phyloP scores from a whole-genome alignment of 352 stramenopile genomes.

The Phytopythium cucurbitacearum region DNA sequence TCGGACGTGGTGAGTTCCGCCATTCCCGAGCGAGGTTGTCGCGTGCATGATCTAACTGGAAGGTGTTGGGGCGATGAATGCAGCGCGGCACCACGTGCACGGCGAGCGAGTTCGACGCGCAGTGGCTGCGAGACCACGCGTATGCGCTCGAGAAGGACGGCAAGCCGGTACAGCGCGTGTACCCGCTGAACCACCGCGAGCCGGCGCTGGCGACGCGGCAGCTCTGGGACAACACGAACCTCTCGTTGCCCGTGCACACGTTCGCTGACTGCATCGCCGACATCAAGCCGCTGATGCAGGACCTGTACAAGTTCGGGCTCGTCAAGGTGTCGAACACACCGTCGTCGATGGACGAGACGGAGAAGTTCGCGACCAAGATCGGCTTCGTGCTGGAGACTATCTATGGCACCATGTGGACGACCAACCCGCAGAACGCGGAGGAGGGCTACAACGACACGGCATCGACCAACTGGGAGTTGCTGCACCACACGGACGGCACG shows the following conservation, averaged over 20 bases:
- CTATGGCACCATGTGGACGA: slow-evolving; percentile 90
- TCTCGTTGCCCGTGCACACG: slow-evolving; percentile 44
- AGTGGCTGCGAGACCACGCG: slow-evolving; percentile 75
- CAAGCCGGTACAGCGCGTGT: slow-evolving; percentile 9
- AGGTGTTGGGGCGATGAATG: not conserved
- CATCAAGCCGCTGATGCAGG: slow-evolving; percentile 63
- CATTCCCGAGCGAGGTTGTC: not conserved
- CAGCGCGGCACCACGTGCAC: slow-evolving; percentile 51
- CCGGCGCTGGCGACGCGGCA: slow-evolving; percentile 39
- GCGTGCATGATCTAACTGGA: not conserved
- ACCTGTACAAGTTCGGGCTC: slow-evolving; percentile 69
- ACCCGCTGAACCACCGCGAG: slow-evolving; percentile 57
- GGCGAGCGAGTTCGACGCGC: slow-evolving; percentile 56
- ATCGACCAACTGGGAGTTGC: slow-evolving; percentile 80
- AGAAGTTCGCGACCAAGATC: slow-evolving; percentile 77
- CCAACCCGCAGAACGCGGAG: slow-evolving; percentile 58
- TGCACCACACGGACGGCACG: slow-evolving; percentile 85
- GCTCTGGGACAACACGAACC: slow-evolving; percentile 44
- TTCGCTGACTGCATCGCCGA: slow-evolving; percentile 40
- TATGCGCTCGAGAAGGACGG: slow-evolving; percentile 39
- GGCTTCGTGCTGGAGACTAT: slow-evolving; percentile 84
- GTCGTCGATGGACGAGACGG: slow-evolving; percentile 72
- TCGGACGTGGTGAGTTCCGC: slow-evolving; percentile 35
- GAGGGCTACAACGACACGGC: slow-evolving; percentile 87
- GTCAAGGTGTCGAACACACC: slow-evolving; percentile 64